Evolutionary conservation across 2,329 filamentous ascomycete species (phyloP), one percentile per base, ranked within the genome.

Genomic region (Fusarium staphyleae): DNA sequence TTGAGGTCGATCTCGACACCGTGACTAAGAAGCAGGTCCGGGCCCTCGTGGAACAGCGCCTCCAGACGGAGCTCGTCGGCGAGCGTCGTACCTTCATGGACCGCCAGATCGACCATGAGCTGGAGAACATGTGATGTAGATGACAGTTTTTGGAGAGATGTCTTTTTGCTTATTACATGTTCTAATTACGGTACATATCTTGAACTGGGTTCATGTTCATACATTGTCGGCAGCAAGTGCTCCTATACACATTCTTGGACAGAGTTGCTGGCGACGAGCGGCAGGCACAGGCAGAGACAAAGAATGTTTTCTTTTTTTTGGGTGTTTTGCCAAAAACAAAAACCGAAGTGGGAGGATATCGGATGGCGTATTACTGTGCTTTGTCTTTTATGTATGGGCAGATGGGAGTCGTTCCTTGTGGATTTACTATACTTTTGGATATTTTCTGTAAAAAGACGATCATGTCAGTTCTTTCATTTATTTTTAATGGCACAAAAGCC

Each of bases 1-100:
- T 81, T 13, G 93, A 97, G 68, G 92, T 97, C 1, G 93, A 99
- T 73, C 81, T 99, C 34, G 95, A 99, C 72, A 93, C 84, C n/a
- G 91, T 98, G 40, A 99, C 95, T 6, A 99, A 98, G 86, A 99
- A 99, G 79, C 93, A 98, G 77, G 88, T 95, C 50, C 84, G 90
- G 43, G 93, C 90, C 3, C 82, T 98, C 36, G 92, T 96, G 11
- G 95, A 99, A 77, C 92, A 97, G 78, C 85, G 93, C 67, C 77
- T 99, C 57, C 93, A 97, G 77, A 93, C 90, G 4, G 92, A 96
- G 72, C 81, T 98, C 52, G 81, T 84, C 1, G 93, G 92, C 16
- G 93, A 97, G 74, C 88, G 91, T 73, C 87, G 89, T 71, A 87
- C 87, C 13, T 98, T 96, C 77, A 86, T 98, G 78, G 93, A 97